These are phyloP conservation scores for Penicillium corylophilum DNA, from an alignment of 2,329 filamentous ascomycete genomes.

Conservation along the genomic window DNA sequence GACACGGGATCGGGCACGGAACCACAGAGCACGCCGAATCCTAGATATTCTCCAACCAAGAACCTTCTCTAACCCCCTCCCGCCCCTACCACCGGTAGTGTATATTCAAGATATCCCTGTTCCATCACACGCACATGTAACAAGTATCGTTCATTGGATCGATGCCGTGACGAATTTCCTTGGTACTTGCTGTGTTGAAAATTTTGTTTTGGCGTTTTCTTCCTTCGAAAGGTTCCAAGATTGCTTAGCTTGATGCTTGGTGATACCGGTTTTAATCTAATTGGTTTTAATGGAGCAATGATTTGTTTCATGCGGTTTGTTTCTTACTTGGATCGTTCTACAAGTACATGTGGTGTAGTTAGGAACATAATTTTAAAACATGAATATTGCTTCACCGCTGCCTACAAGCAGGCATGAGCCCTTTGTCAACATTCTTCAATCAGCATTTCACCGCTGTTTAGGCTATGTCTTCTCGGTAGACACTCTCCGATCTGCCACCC, in stretches of 20 bases:
- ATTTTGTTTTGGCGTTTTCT: neutral
- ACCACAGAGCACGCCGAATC: conserved; percentile 16
- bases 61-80: neutral
- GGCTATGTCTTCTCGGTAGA: too few relatives aligned
- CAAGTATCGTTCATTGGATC: conserved; percentile 1
- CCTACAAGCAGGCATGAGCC: too few relatives aligned
- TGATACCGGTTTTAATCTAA: neutral
- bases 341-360: too few relatives aligned
- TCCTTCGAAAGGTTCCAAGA: neutral
- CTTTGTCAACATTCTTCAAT: too few relatives aligned
- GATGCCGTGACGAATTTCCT: conserved; percentile 25
- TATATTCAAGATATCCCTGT: neutral
- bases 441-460: too few relatives aligned
- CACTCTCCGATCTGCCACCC: too few relatives aligned
- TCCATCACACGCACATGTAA: neutral
- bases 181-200: conserved; percentile 1
- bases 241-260: neutral
- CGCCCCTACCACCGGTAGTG: neutral
- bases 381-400: too few relatives aligned
- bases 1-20: conserved; percentile 3
- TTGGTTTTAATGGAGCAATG: neutral
- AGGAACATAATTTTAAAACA: too few relatives aligned
- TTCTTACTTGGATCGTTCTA: neutral
- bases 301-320: neutral
- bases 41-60: conserved; percentile 3